Evolutionary conservation across 108 stramenopile species (phyloP).

Genomic region (Chaetoceros tenuissimus): DNA sequence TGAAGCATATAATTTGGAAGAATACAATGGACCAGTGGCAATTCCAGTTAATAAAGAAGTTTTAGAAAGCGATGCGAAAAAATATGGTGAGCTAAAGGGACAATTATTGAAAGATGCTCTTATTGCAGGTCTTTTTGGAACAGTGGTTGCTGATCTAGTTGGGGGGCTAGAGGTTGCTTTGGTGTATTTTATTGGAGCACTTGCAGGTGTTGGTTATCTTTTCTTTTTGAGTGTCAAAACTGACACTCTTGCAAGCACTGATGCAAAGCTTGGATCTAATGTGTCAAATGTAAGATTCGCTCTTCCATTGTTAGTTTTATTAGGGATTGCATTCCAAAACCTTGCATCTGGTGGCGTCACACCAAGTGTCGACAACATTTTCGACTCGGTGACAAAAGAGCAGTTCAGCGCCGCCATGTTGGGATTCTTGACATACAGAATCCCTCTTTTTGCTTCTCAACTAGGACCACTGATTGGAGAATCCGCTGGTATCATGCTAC

Average conservation of each 20-base stretch:
- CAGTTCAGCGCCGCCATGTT: conserved; percentile 71
- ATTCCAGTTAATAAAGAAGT: conserved; percentile 32
- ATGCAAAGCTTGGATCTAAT: conserved; percentile 41
- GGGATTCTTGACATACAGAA: conserved; percentile 79
- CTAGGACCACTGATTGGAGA: conserved; percentile 39
- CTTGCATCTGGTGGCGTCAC: conserved; percentile 23
- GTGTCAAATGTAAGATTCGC: conserved; percentile 62
- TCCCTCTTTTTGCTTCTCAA: conserved; percentile 69
- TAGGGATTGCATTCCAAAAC: conserved; percentile 58
- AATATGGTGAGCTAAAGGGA: conserved; percentile 46
- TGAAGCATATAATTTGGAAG: conserved; percentile 37
- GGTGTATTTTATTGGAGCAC: conserved; percentile 54
- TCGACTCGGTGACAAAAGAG: conserved; percentile 49
- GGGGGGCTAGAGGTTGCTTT: conserved; percentile 46
- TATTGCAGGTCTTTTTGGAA: conserved; percentile 45
- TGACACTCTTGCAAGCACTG: conserved; percentile 47
- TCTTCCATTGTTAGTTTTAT: conserved; percentile 55
- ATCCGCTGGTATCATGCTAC: conserved; percentile 15
- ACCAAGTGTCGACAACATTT: conserved; percentile 26
- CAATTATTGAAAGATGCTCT: conserved; percentile 44
- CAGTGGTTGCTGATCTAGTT: conserved; percentile 33
- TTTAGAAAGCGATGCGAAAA: conserved; percentile 29
- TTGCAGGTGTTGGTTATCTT: conserved; percentile 59
- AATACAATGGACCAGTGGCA: conserved; percentile 48
- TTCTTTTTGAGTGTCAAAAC: conserved; percentile 70